Evolutionary conservation across 495 filamentous ascomycete species (phyloP), one percentile per base, ranked within the genome.

Genomic region (Wilcoxina mikolae): DNA sequence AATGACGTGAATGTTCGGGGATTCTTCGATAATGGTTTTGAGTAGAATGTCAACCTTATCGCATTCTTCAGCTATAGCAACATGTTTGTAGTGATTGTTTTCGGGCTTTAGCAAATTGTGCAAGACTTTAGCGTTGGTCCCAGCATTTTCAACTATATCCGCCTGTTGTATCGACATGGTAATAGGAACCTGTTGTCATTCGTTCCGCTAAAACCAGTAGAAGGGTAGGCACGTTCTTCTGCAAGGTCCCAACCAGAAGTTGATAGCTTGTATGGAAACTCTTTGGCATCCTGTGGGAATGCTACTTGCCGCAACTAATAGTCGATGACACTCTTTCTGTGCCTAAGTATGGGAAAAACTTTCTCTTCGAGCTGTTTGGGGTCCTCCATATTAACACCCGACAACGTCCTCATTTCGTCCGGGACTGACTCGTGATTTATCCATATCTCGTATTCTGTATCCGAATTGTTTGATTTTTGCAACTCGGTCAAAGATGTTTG

Each of bases 191-290:
- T 70, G 18, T 73, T 78, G 59, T 89, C 82, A 35, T 82, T 85
- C 0, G 83, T 89, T 2, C 83, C 82, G 63, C 81, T 85, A 56
- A 87, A 87, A 0, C 82, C 82, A 0, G 76, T 80, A 0, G 76
- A 77, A 0, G 73, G 71, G 27, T 77, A 67, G 0, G 17, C 42
- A 56, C 73, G 78, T 2, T 54, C 51, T 54, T 72, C 68, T 1
- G 59, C 76, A 38, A 84, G 70, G 61, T 87, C 83, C 80, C 83
- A 87, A 0, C 79, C 82, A 0, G 82, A 86, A 0, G 79, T 72
- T 0, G 79, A 80, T 1, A 87, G 68, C 60, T 83, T 89, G 0
- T 72, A 53, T 0, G 77, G 74, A 53, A 84, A 89, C 45, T 75
- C 71, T 38, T 74, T 81, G 65, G 78, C 74, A 53, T 83, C 78